Percentiles rank a stretch among this genome's conserved stretches.
These are phyloP conservation scores for Cydonia oblonga DNA, from an alignment of 331 rosid species.

Conservation along the genomic window DNA sequence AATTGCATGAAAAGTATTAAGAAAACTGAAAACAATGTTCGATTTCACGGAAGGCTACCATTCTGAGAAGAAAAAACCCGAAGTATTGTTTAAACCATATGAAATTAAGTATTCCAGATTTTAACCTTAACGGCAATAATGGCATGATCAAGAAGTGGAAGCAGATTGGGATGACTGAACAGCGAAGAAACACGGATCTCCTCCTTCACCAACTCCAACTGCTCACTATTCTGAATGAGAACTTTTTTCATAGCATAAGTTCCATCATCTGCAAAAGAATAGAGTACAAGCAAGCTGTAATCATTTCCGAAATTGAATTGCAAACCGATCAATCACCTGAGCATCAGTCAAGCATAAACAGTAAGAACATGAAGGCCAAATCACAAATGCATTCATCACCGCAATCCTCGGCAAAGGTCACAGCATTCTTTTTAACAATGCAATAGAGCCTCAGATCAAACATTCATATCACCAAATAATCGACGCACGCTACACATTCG, in stretches of 20 bases:
- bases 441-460: not conserved
- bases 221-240: conserved; percentile 81
- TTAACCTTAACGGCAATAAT: conserved; percentile 74
- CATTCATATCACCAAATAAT: not conserved
- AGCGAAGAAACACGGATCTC: conserved; percentile 49
- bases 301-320: not conserved
- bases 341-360: not conserved
- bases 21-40: not conserved
- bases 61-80: not conserved
- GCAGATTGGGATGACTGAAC: conserved; percentile 64
- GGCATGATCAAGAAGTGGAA: conserved; percentile 98
- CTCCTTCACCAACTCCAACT: conserved; percentile 81
- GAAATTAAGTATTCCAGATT: conserved; percentile 2
- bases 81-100: not conserved
- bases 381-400: not conserved
- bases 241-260: conserved; percentile 91
- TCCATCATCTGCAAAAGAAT: conserved; percentile 55
- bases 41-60: not conserved
- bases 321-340: not conserved
- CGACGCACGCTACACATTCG: not conserved
- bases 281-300: not conserved
- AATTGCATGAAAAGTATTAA: not conserved
- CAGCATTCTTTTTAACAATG: no score
- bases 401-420: no score
- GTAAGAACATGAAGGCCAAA: not conserved